Percentiles rank a stretch among this genome's conserved stretches.
phyloP scores from a whole-genome alignment of 1,284 basidiomycete genomes.

The Sanghuangporus baumii region DNA sequence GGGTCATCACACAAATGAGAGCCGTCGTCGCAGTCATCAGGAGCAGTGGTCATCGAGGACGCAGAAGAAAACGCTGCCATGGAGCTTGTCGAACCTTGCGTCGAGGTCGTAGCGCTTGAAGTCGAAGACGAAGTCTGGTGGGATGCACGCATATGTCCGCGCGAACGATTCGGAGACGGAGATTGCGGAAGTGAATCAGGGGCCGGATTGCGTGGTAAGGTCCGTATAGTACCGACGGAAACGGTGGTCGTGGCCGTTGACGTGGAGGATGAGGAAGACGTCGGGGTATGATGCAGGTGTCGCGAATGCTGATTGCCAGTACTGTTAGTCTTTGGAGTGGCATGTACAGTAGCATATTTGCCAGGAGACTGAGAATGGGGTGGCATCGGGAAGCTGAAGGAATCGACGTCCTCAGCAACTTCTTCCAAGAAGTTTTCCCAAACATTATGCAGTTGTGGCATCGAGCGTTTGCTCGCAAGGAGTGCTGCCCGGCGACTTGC shows the following conservation, averaged over 20 bases:
- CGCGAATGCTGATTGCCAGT: background rate
- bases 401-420: slow-evolving; percentile 7
- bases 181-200: background rate
- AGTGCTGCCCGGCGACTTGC: background rate
- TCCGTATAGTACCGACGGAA: background rate
- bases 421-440: slow-evolving; percentile 17
- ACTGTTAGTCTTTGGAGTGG: background rate
- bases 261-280: slow-evolving; percentile 9
- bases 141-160: slow-evolving; percentile 5
- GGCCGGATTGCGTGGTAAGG: background rate
- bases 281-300: background rate
- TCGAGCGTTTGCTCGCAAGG: slow-evolving; percentile 11
- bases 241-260: background rate
- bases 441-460: slow-evolving; percentile 15
- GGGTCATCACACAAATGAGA: slow-evolving; percentile 4
- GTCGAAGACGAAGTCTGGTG: slow-evolving; percentile 14
- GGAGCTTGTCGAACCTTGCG: slow-evolving; percentile 9
- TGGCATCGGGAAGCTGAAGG: background rate
- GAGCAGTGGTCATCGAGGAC: slow-evolving; percentile 14
- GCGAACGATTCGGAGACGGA: background rate
- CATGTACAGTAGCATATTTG: background rate
- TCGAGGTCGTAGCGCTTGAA: slow-evolving; percentile 2
- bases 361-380: background rate
- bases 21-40: slow-evolving; percentile 4
- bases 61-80: slow-evolving; percentile 11